phyloP scores from a whole-genome alignment of 2,329 filamentous ascomycete genomes.

The Penicillium sp. region DNA sequence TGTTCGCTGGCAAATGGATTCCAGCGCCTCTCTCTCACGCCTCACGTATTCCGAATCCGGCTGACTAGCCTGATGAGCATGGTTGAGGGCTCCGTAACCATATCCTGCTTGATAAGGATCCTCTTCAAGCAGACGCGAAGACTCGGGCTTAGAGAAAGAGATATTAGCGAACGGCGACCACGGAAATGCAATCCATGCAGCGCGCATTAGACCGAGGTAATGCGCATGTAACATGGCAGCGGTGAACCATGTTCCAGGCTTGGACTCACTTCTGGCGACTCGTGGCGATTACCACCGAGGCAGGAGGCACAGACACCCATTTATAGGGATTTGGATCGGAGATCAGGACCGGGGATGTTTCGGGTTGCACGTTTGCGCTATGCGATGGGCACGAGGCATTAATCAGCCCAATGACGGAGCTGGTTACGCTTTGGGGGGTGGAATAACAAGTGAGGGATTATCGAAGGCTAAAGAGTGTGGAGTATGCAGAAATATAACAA shows the following conservation, averaged over 20 bases:
- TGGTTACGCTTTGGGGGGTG: constrained; percentile 5
- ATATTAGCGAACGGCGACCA: constrained; percentile 13
- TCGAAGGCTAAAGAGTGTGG: constrained; percentile 17
- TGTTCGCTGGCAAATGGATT: constrained; percentile 48
- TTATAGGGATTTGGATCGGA: constrained; percentile 18
- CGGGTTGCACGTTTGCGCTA: constrained; percentile 14
- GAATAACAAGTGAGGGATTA: neutral
- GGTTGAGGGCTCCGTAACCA: constrained; percentile 43
- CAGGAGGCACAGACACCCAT: constrained; percentile 49
- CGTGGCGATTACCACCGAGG: constrained; percentile 40
- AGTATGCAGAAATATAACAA: constrained; percentile 8
- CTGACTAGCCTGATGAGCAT: constrained; percentile 37
- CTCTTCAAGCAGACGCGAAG: constrained; percentile 47
- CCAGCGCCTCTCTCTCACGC: constrained; percentile 46
- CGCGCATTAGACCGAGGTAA: constrained; percentile 15
- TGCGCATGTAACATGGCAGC: constrained; percentile 13
- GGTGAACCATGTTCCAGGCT: neutral
- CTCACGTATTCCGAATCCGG: constrained; percentile 45
- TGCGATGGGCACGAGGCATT: constrained; percentile 21
- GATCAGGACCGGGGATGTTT: neutral
- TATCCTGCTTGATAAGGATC: constrained; percentile 47
- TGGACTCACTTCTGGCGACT: constrained; percentile 36
- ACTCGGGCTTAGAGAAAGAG: constrained; percentile 34
- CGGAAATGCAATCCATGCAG: constrained; percentile 3
- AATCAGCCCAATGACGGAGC: constrained; percentile 19